These are phyloP conservation scores for Baffinella frigidus DNA, from an alignment of 208 protist genomes.

Conservation along the genomic window DNA sequence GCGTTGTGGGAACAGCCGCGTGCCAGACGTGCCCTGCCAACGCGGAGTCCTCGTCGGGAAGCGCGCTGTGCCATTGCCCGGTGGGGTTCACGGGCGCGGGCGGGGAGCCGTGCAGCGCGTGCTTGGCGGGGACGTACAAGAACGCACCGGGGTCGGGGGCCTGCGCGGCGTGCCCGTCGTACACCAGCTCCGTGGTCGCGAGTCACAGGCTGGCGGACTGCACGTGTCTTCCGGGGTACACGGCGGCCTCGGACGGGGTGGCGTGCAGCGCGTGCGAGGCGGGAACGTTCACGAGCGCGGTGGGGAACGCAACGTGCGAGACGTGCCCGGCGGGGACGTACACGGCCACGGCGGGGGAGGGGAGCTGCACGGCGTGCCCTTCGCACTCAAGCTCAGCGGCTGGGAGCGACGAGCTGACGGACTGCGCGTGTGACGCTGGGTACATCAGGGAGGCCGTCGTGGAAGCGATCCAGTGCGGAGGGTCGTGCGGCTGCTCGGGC, in stretches of 20 bases:
- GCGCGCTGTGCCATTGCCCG: not conserved
- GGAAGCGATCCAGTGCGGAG: too few relatives aligned
- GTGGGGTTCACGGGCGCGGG: not conserved
- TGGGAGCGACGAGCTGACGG: not conserved
- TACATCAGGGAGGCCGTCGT: too few relatives aligned
- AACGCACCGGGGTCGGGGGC: not conserved
- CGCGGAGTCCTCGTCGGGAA: too few relatives aligned
- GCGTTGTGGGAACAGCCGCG: not conserved
- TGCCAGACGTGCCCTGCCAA: slow-evolving; percentile 7
- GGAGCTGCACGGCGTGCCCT: not conserved
- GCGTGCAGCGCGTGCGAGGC: not conserved
- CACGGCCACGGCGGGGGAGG: not conserved
- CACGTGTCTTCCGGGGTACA: too few relatives aligned
- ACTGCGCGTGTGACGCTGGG: not conserved
- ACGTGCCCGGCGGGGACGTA: slow-evolving; percentile 20
- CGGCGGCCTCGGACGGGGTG: not conserved
- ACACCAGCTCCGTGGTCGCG: too few relatives aligned
- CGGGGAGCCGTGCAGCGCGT: not conserved
- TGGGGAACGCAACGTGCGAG: not conserved
- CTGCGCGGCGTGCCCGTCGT: not conserved
- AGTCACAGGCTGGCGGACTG: too few relatives aligned
- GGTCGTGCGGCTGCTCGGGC: not conserved
- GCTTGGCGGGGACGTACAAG: not conserved
- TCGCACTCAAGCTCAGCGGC: not conserved
- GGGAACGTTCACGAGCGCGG: not conserved